Base-by-base conservation (phyloP, 176 grass and related monocot genomes). In the Carex scoparia region DNA sequence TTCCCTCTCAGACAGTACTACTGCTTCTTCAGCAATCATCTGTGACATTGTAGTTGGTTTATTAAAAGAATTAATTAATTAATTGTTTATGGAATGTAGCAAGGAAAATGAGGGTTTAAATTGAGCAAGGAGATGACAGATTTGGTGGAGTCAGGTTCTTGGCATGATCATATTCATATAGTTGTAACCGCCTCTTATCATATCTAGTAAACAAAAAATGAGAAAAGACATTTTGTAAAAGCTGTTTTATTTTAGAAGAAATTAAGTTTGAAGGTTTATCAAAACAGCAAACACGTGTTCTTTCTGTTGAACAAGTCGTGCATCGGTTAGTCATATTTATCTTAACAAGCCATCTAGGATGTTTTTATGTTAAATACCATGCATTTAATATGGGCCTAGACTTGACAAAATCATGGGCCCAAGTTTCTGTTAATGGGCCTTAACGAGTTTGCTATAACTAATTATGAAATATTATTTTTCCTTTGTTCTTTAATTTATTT, bases 1-100 rank as follows among this genome's bases (percentile, higher is more conserved):
- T 55, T 79, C 88, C 59, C 66, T 73, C 88, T 92, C 89, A 8
- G 87, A 70, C 87, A 5, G 38, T 40, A 91, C 88, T 75, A 37
- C 4, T 46, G 48, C 4, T 46, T 14, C 9, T 37, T 3, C 11
- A 19, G 12, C 11, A 46, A 63, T 82, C 37, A 28, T 51, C 44
- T 82, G 8, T 53, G 62, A 48, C 62, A 82, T 75, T 30, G 71
- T 53, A 49, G 37, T 66, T 61, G 59, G 31, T 66, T 40, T 40
- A 40, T 40, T 16, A 58, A 0, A 18, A 18, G 78, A 80, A 38
- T 83, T 77, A 23, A 23, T 23, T 23, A 23, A 23, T 23, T 23
- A 23, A 23, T 23, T 23, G 49, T 54, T 83, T 31, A 23, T 83
- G 60, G 12, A 16, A 32, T 77, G 73, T 31, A 10, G 48, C 10